Base-by-base conservation (phyloP, 1,139 yeast species). In the Protomyces pachydermus region DNA sequence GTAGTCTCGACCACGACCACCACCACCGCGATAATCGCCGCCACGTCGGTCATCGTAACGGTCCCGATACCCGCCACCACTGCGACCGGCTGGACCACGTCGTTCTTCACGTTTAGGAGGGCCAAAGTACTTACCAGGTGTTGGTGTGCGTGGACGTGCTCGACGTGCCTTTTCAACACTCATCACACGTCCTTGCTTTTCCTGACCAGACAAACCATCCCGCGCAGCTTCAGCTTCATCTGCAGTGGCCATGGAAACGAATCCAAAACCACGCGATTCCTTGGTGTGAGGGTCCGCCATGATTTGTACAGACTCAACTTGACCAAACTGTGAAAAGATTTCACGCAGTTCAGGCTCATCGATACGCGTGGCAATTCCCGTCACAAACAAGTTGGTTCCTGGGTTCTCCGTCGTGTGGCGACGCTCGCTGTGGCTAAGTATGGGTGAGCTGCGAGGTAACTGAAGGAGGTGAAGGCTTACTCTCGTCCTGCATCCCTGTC, bases 81-180 rank as follows among this genome's bases (percentile, higher is more conserved):
- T 14, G 16, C 42, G 72, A 61, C 67, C 66, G 8, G 54, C 71
- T 39, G 61, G 68, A 61, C 34, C 69, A 25, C 64, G 35, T 35
- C 56, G 35, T 18, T 63, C 62, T 18, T 56, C 60, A 3, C 66
- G 69, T 70, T 73, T 75, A 50, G 76, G 74, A n/a, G 79, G 77
- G 2, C 79, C 79, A 67, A 72, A 74, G 69, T 76, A 76, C 68
- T 72, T 74, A 52, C 79, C 79, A n/a, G 79, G 79, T 3, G 79
- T 76, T 28, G 79, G 79, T 18, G 78, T 74, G 53, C 62, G 72
- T 48, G 79, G 77, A 50, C 78, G 70, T 68, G 73, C 72, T 56
- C 79, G 74, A 65, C 73, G 73, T 48, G 79, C 79, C 66, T 71
- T 71, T 62, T 76, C 78, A 50, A 76, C 71, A 69, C 68, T 66